Conservation (phyloP, 2,329 filamentous ascomycete species). For the Fusarium tricinctum region DNA sequence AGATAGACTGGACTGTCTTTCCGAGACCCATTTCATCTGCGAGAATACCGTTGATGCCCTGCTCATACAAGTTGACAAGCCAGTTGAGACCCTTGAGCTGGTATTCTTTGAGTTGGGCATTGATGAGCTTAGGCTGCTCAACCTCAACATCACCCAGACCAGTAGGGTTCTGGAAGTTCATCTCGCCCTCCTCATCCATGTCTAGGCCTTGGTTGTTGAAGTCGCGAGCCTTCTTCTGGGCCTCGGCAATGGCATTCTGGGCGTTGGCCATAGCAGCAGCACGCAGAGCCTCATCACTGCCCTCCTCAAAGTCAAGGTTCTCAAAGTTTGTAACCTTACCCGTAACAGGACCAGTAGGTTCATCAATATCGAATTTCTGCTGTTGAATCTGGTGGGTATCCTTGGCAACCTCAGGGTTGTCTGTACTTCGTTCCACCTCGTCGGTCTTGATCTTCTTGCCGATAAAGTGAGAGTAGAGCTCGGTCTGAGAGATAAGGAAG, state of each 20-base stretch:
- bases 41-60: constrained; percentile 99
- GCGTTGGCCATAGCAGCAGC: constrained; percentile 94
- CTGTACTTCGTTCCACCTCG: constrained; percentile 90
- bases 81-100: constrained; percentile 99
- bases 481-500: constrained; percentile 98
- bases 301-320: constrained; percentile 94
- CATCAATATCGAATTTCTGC: constrained; percentile 64
- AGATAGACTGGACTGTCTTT: constrained; percentile 99
- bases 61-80: constrained; percentile 98
- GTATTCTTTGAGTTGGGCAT: constrained; percentile 96
- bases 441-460: constrained; percentile 99
- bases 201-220: constrained; percentile 84
- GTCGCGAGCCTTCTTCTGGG: constrained; percentile 89
- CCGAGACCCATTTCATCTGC: constrained; percentile 99
- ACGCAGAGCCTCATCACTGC: constrained; percentile 85
- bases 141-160: constrained; percentile 95
- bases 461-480: constrained; percentile 99
- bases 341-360: constrained; percentile 67
- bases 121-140: constrained; percentile 92
- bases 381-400: constrained; percentile 59
- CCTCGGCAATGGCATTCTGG: constrained; percentile 94
- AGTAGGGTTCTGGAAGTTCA: constrained; percentile 99
- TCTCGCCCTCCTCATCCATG: constrained; percentile 92
- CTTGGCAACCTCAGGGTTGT: constrained; percentile 79
- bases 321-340: constrained; percentile 93